Evolutionary conservation across 495 filamentous ascomycete species (phyloP).

Genomic region (Aspergillus mulundensis): DNA sequence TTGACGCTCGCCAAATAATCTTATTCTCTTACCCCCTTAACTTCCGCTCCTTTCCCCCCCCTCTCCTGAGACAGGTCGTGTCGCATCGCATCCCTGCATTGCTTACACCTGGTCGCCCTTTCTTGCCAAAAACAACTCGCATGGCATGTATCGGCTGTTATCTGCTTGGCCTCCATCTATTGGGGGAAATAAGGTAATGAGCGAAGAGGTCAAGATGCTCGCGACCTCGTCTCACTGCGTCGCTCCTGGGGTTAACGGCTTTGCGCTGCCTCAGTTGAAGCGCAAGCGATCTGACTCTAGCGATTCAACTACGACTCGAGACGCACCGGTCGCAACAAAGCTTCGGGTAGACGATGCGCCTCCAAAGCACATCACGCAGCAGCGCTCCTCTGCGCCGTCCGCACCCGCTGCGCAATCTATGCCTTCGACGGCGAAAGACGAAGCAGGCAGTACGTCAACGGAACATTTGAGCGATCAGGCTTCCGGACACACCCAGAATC

Average conservation of each 20-base stretch:
- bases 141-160: slow-evolving; percentile 58
- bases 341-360: slow-evolving; percentile 27
- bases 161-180: slow-evolving; percentile 54
- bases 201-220: slow-evolving; percentile 47
- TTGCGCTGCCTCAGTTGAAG: slow-evolving; percentile 48
- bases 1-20: slow-evolving; percentile 4
- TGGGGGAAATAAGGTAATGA: slow-evolving; percentile 50
- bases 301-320: slow-evolving; percentile 21
- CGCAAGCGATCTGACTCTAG: slow-evolving; percentile 49
- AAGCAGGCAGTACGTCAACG: slow-evolving; percentile 7
- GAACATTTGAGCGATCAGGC: slow-evolving; percentile 11
- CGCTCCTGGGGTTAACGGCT: slow-evolving; percentile 36
- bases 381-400: slow-evolving; percentile 3
- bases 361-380: slow-evolving; percentile 8
- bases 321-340: slow-evolving; percentile 34
- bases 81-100: slow-evolving; percentile 28
- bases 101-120: slow-evolving; percentile 15
- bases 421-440: background rate
- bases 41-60: background rate
- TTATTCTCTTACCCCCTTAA: background rate
- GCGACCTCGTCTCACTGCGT: slow-evolving; percentile 30
- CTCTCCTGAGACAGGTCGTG: slow-evolving; percentile 8
- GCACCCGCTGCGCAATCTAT: background rate
- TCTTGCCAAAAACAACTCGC: slow-evolving; percentile 28
- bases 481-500: slow-evolving; percentile 1